These are phyloP conservation scores for Cyberlindnera maritima DNA, from an alignment of 805 yeast genomes.

Conservation along the genomic window DNA sequence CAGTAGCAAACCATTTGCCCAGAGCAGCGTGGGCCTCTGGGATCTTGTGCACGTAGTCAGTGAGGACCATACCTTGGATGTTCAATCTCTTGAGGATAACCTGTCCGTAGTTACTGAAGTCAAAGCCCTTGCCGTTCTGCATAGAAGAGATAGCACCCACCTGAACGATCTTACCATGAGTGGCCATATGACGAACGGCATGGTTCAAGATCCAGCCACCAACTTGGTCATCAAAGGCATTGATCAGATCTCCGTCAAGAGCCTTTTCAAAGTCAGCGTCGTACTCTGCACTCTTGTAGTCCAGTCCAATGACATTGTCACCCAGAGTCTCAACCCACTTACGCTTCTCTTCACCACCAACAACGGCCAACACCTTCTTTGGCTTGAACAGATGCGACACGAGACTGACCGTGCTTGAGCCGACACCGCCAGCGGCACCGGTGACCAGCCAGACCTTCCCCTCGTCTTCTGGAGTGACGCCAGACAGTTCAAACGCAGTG, in stretches of 20 bases:
- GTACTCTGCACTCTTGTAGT: conserved; percentile 47
- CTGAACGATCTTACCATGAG: conserved; percentile 46
- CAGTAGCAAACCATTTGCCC: conserved; percentile 35
- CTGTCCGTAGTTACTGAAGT: conserved; percentile 38
- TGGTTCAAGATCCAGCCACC: conserved; percentile 58
- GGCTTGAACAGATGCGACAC: conserved; percentile 53
- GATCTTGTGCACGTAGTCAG: conserved; percentile 40
- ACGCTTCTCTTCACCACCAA: conserved; percentile 57
- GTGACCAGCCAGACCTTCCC: conserved; percentile 50
- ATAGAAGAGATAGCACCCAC: conserved; percentile 65
- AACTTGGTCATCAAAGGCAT: conserved; percentile 58
- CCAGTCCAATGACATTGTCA: conserved; percentile 48
- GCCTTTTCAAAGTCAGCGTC: conserved; percentile 35
- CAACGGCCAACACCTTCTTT: conserved; percentile 54
- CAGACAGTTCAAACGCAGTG: conserved; percentile 48
- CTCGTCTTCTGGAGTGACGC: conserved; percentile 37
- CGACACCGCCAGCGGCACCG: conserved; percentile 76
- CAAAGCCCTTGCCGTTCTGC: conserved; percentile 34
- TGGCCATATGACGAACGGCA: conserved; percentile 35
- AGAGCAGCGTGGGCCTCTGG: conserved; percentile 38
- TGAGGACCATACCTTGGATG: conserved; percentile 51
- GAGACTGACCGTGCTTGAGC: conserved; percentile 54
- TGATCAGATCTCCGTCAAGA: conserved; percentile 47
- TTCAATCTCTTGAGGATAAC: conserved; percentile 50
- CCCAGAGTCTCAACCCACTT: conserved; percentile 52